A percentile compares a stretch with the other conserved stretches of the same genome.
Evolutionary conservation across 2,329 filamentous ascomycete genomes (phyloP).

Genomic region (Gaeumannomyces sp.): DNA sequence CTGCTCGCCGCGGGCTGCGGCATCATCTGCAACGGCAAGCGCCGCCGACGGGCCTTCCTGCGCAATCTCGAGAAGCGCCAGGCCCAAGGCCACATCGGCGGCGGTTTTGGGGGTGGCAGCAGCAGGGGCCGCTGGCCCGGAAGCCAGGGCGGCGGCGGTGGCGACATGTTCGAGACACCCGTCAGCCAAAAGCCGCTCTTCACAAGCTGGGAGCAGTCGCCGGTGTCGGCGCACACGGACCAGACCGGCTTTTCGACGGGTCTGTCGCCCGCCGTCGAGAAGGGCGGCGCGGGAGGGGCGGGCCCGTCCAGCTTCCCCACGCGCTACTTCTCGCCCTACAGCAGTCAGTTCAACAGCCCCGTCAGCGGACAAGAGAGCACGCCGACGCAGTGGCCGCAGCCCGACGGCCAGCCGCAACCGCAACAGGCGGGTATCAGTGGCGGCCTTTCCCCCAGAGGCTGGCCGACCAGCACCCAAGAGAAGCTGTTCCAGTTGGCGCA

Average conservation of each 20-base stretch:
- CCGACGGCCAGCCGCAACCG: constrained; percentile 11
- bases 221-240: constrained; percentile 36
- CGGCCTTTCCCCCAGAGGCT: constrained; percentile 4
- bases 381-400: constrained; percentile 30
- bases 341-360: constrained; percentile 53
- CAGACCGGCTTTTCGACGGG: constrained; percentile 17
- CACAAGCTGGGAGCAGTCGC: constrained; percentile 49
- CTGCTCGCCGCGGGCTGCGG: constrained; percentile 43
- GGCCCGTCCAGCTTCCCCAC: constrained; percentile 21
- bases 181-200: constrained; percentile 46
- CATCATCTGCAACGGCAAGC: constrained; percentile 51
- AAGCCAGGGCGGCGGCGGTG: constrained; percentile 33
- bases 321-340: constrained; percentile 54
- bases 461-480: constrained; percentile 19
- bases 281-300: constrained; percentile 8
- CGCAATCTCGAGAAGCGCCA: constrained; percentile 37
- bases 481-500: constrained; percentile 21
- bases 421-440: constrained; percentile 7
- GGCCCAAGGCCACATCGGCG: constrained; percentile 32
- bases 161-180: constrained; percentile 45
- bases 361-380: constrained; percentile 36
- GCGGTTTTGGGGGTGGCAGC: constrained; percentile 26
- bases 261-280: constrained; percentile 15
- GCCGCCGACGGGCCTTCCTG: constrained; percentile 46
- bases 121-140: constrained; percentile 11